Conservation (phyloP, 441 rosid species). For the Erodium chrysanthum region DNA sequence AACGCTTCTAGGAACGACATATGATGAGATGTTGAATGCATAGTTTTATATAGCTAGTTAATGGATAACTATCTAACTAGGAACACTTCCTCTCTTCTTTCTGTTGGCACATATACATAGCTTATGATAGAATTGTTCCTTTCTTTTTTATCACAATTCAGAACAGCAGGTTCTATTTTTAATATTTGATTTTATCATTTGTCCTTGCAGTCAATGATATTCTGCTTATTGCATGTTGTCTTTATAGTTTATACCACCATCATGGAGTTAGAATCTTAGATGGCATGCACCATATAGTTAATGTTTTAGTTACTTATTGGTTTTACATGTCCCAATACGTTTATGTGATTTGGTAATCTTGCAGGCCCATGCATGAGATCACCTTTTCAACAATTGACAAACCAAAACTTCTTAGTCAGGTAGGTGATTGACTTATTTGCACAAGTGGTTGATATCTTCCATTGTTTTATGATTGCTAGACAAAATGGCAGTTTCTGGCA, state of each 20-base stretch:
- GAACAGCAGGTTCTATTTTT: not conserved
- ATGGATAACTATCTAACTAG: not conserved
- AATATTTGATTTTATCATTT: not conserved
- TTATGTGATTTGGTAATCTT: conserved; percentile 16
- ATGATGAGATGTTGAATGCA: not conserved
- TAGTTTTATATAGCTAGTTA: not conserved
- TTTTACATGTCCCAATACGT: not conserved
- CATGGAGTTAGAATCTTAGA: not conserved
- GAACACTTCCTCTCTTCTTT: not conserved
- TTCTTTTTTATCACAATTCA: not conserved
- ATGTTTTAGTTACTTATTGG: not conserved
- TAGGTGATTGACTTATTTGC: conserved; percentile 27
- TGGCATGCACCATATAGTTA: not conserved
- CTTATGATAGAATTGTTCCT: not conserved
- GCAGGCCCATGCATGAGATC: conserved; percentile 89
- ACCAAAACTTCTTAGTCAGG: conserved; percentile 92
- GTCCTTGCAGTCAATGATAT: not conserved
- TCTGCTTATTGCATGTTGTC: not conserved
- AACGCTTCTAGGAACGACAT: not conserved
- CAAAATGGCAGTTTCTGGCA: not conserved
- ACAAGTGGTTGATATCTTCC: not conserved
- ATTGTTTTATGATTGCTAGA: not conserved
- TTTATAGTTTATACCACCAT: not conserved
- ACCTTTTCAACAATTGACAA: conserved; percentile 88
- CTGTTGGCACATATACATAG: not conserved